A percentile compares a stretch with the other conserved stretches of the same genome.
Evolutionary conservation across 805 yeast species (phyloP).

Genomic region (Saturnispora dispora): DNA sequence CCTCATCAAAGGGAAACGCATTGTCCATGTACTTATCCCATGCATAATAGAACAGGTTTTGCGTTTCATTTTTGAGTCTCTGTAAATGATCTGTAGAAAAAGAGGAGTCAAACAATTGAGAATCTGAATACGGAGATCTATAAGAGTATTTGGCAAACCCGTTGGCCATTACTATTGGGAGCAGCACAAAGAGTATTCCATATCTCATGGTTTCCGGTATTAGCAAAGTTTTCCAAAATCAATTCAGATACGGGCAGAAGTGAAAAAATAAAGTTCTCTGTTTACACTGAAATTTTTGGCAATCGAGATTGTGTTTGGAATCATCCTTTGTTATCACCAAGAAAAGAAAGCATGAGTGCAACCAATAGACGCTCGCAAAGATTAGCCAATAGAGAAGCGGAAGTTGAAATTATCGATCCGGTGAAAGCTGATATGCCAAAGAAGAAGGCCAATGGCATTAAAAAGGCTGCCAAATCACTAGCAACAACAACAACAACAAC

Average conservation of each 20-base stretch:
- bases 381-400: neutral
- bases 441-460: neutral
- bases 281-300: neutral
- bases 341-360: neutral
- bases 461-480: neutral
- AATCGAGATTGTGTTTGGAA: neutral
- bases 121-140: slow-evolving; percentile 14
- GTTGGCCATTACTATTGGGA: neutral
- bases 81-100: slow-evolving; percentile 20
- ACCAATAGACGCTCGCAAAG: neutral
- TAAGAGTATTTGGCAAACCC: slow-evolving; percentile 12
- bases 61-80: slow-evolving; percentile 36
- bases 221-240: neutral
- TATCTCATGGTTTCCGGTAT: neutral
- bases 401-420: neutral
- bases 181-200: neutral
- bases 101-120: slow-evolving; percentile 19
- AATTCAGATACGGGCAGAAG: neutral
- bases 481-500: neutral
- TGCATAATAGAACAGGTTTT: slow-evolving; percentile 57
- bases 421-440: neutral
- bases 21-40: slow-evolving; percentile 57
- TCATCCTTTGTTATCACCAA: neutral
- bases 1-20: slow-evolving; percentile 80
- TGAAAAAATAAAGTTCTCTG: neutral